Percentiles rank a stretch among this genome's conserved stretches.
phyloP scores from a whole-genome alignment of 768 basidiomycete genomes.

The Mycena vulgaris region DNA sequence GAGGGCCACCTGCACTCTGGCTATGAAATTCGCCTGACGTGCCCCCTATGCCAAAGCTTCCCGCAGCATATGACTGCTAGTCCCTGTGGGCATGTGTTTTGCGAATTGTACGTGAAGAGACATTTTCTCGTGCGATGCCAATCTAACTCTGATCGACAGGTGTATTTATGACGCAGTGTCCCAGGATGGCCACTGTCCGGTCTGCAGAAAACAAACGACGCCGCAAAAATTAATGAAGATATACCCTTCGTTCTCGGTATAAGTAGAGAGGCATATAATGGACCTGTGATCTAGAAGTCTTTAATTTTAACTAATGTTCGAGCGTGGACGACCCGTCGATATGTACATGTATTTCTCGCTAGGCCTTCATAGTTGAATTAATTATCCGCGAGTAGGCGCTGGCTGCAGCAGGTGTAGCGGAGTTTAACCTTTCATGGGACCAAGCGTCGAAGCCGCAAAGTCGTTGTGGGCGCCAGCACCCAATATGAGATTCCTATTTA shows the following conservation, averaged over 20 bases:
- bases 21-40: constrained; percentile 37
- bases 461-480: too few relatives aligned
- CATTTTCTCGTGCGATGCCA: not conserved
- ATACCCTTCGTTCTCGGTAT: not conserved
- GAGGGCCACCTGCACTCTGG: constrained; percentile 11
- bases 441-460: too few relatives aligned
- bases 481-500: too few relatives aligned
- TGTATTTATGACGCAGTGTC: not conserved
- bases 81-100: constrained; percentile 47
- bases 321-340: too few relatives aligned
- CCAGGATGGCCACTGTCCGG: not conserved
- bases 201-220: not conserved
- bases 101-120: not conserved
- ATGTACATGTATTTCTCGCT: too few relatives aligned
- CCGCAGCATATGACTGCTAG: constrained; percentile 47
- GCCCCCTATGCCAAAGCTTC: constrained; percentile 48
- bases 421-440: too few relatives aligned
- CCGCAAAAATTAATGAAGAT: not conserved
- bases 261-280: too few relatives aligned
- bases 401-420: too few relatives aligned
- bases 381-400: too few relatives aligned
- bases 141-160: not conserved
- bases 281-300: too few relatives aligned
- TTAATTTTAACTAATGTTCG: too few relatives aligned
- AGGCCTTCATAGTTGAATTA: too few relatives aligned